Base-by-base conservation (phyloP, 306 rosid species). In the Begonia loranthoides region DNA sequence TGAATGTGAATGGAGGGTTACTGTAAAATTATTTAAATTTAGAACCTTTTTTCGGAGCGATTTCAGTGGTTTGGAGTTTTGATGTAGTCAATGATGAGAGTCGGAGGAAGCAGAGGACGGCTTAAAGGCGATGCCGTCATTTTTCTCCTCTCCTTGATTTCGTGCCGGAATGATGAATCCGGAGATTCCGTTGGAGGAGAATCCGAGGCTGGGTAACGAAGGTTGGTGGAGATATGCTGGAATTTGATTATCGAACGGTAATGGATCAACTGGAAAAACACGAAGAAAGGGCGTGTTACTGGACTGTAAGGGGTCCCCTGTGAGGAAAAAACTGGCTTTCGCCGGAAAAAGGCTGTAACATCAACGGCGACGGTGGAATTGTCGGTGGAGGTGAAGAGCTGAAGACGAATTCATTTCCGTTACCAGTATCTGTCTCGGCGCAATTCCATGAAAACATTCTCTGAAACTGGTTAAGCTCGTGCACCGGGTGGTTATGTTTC, bases 301-400 rank as follows among this genome's bases (percentile, higher is more conserved):
- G 96, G 96, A 87, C 96, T 87, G 96, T n/a, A 87, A 83, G 96
- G 96, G 94, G 87, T 76, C 96, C 96, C 96, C 94, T 81, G 85
- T 83, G 94, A 58, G 79, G 61, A 74, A 82, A 61, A 70, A 70
- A 78, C 69, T 89, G 82, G 64, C 60, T 66, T 60, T 78, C 81
- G 66, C 87, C 76, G 4, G 70, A 77, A 17, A 60, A 9, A 46
- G 68, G 60, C 62, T 71, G 73, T 52, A 63, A 51, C 36, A 58
- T 69, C 59, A 66, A 60, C 15, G 63, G 49, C 47, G 57, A 46
- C 17, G 63, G 49, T 45, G 44, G 54, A 41, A 56, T 71, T 17
- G 60, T 17, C 8, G 70, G 48, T 49, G 69, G 41, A 10, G 64
- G 59, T 6, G 69, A 77, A 6, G 86, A 62, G 60, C 61, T 77